phyloP scores from a whole-genome alignment of 257 asterid genomes.

The Plantago elongata region DNA sequence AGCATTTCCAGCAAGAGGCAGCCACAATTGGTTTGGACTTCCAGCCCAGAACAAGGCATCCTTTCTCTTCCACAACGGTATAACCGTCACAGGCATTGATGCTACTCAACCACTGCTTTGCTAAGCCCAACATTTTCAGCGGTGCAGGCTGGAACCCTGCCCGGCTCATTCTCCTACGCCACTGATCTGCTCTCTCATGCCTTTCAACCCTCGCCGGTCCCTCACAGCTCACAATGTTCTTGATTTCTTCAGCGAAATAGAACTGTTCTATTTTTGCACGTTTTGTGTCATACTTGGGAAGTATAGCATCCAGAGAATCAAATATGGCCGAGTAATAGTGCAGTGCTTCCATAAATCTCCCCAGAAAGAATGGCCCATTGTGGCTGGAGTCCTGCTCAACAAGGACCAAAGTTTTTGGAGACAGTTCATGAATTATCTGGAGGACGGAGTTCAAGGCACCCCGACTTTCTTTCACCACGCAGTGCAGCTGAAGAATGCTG shows the following conservation, averaged over 20 bases:
- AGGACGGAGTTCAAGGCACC: constrained; percentile 70
- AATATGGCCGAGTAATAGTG: constrained; percentile 76
- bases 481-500: constrained; percentile 67
- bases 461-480: constrained; percentile 77
- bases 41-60: constrained; percentile 84
- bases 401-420: constrained; percentile 54
- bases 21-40: constrained; percentile 82
- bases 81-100: constrained; percentile 53
- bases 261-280: constrained; percentile 81
- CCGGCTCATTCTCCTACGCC: constrained; percentile 89
- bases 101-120: constrained; percentile 59
- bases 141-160: constrained; percentile 70
- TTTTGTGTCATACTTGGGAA: constrained; percentile 67
- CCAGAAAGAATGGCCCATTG: constrained; percentile 76
- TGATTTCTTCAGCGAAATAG: constrained; percentile 78
- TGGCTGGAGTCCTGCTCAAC: constrained; percentile 90
- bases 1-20: constrained; percentile 93
- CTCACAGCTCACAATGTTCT: constrained; percentile 81
- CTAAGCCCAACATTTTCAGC: constrained; percentile 55
- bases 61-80: constrained; percentile 72
- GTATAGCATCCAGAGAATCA: constrained; percentile 67
- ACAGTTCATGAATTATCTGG: constrained; percentile 49
- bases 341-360: constrained; percentile 80
- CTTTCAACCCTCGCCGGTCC: constrained; percentile 78
- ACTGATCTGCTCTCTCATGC: constrained; percentile 82